Evolutionary conservation across 139 green algal species (phyloP).

Genomic region (Chlorella sp.): DNA sequence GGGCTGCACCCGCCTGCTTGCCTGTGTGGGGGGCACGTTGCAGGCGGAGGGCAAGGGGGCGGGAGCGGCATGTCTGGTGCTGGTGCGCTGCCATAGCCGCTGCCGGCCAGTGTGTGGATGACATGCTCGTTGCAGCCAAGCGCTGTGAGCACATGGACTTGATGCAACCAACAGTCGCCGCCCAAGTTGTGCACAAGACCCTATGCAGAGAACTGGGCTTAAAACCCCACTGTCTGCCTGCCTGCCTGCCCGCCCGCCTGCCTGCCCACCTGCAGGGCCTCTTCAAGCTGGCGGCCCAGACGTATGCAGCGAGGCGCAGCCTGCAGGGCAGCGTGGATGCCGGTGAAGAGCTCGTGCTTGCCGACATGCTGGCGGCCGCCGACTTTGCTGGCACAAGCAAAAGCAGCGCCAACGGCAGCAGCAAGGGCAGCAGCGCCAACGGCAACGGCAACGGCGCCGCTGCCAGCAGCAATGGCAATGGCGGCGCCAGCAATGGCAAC

Average conservation of each 20-base stretch:
- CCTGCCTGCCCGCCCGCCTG: background rate
- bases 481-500: background rate
- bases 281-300: conserved; percentile 55
- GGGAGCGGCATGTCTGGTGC: too few species aligned
- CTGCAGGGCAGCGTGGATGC: conserved; percentile 21
- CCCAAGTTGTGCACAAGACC: too few species aligned
- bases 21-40: too few species aligned
- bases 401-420: background rate
- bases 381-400: background rate
- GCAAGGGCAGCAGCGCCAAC: background rate
- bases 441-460: background rate
- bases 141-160: background rate
- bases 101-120: too few species aligned
- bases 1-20: too few species aligned
- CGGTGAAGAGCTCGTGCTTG: background rate
- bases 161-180: background rate
- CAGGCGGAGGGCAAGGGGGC: too few species aligned
- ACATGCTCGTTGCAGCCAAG: too few species aligned
- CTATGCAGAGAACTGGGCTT: too few species aligned
- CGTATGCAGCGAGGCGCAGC: conserved; percentile 34
- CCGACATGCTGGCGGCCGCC: background rate
- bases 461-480: background rate
- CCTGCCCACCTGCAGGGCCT: conserved; percentile 38
- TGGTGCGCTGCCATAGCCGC: too few species aligned
- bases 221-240: background rate